phyloP scores from a whole-genome alignment of 176 grass and related monocot genomes.

The Juncus inflexus region DNA sequence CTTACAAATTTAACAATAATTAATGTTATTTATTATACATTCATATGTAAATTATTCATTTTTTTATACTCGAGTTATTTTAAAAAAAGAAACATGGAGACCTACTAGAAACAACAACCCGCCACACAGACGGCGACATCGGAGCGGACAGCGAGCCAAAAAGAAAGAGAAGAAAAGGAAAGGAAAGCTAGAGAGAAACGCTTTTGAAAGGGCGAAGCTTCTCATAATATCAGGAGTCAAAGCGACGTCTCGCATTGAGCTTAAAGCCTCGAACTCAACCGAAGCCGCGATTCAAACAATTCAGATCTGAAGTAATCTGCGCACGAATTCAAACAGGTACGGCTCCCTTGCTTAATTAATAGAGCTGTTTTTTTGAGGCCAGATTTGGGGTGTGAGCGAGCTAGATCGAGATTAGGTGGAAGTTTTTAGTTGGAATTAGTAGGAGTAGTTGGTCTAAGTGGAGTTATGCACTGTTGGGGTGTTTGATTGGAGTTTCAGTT shows the following conservation, averaged over 20 bases:
- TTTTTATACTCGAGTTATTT: too few relatives aligned
- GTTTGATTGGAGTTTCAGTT: neutral
- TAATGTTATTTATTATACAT: too few relatives aligned
- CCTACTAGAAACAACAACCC: too few relatives aligned
- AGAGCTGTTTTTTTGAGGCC: neutral
- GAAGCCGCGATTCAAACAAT: neutral
- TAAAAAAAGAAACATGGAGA: too few relatives aligned
- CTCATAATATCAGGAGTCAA: slow-evolving; percentile 1
- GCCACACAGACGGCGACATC: too few relatives aligned
- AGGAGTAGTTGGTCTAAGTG: neutral
- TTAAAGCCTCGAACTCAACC: slow-evolving; percentile 1
- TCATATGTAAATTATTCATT: too few relatives aligned
- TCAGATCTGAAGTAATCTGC: slow-evolving; percentile 11
- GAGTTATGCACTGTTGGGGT: neutral
- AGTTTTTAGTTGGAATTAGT: neutral
- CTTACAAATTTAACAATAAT: too few relatives aligned
- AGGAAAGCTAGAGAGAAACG: neutral
- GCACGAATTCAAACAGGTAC: neutral
- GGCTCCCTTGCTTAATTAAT: neutral
- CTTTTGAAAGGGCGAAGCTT: slow-evolving; percentile 12
- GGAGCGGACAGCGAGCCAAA: neutral
- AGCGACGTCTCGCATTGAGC: slow-evolving; percentile 4
- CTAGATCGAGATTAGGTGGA: neutral
- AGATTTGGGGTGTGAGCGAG: neutral
- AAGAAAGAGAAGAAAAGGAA: neutral